Percentiles rank a stretch among this genome's conserved stretches.
phyloP scores from a whole-genome alignment of 805 yeast species.

The Lipomyces kockii region DNA sequence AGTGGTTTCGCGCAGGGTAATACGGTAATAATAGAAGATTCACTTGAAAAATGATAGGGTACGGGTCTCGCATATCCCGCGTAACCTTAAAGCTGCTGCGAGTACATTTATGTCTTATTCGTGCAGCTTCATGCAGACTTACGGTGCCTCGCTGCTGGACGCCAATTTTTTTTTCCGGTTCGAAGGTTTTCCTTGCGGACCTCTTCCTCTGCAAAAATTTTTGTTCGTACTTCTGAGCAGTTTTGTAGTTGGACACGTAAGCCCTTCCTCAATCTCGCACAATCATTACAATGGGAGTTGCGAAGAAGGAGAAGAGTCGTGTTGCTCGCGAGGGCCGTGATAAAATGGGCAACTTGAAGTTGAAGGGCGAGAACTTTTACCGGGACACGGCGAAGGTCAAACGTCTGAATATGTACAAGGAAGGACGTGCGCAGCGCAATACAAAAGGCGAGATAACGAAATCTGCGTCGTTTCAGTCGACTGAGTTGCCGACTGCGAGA shows the following conservation, averaged over 20 bases:
- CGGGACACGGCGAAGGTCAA: constrained; percentile 52
- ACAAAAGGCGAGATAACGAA: constrained; percentile 83
- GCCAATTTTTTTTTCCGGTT: constrained; percentile 11
- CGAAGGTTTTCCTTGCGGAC: background rate
- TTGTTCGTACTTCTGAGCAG: constrained; percentile 2
- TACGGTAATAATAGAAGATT: background rate
- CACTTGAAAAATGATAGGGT: background rate
- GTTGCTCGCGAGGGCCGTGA: constrained; percentile 76
- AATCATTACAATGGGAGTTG: constrained; percentile 73
- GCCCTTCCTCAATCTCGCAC: background rate
- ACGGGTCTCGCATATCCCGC: background rate
- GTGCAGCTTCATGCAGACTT: background rate
- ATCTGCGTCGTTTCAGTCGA: constrained; percentile 87
- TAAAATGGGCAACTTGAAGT: constrained; percentile 82
- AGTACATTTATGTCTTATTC: background rate
- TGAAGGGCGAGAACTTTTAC: constrained; percentile 96
- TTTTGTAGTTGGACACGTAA: background rate
- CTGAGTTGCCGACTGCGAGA: constrained; percentile 86
- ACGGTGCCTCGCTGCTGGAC: background rate
- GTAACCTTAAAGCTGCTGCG: background rate
- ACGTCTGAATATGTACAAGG: constrained; percentile 88
- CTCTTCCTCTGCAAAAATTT: background rate
- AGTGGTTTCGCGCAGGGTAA: background rate
- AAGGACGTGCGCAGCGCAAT: constrained; percentile 85
- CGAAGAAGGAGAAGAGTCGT: constrained; percentile 88